Evolutionary conservation across 441 rosid species (phyloP).

Genomic region (Eutrema salsugineum): DNA sequence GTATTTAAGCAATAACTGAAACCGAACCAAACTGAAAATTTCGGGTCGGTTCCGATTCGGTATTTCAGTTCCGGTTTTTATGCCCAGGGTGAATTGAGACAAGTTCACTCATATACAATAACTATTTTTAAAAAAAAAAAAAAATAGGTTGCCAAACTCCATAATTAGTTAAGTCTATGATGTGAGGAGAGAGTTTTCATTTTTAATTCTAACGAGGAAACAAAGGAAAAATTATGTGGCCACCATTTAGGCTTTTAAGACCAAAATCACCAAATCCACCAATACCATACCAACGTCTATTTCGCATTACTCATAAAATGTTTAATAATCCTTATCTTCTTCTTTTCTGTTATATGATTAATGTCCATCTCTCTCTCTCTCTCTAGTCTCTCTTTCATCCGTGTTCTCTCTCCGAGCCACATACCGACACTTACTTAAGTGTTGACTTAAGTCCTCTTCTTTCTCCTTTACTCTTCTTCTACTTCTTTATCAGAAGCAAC

Average conservation of each 20-base stretch:
- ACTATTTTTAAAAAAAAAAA: too few species aligned
- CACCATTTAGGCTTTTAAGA: conserved; percentile 4
- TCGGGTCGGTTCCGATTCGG: too few species aligned
- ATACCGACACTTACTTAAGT: conserved; percentile 11
- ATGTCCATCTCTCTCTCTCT: conserved; percentile 19
- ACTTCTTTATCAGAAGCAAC: conserved; percentile 41
- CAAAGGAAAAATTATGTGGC: not conserved
- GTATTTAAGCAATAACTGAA: too few species aligned
- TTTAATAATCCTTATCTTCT: conserved; percentile 12
- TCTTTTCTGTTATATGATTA: conserved; percentile 16
- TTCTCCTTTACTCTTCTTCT: not conserved
- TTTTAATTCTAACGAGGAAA: not conserved
- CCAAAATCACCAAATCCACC: not conserved
- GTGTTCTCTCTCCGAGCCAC: conserved; percentile 15
- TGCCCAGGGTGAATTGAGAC: too few species aligned
- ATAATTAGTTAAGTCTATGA: conserved; percentile 2
- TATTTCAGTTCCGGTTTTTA: too few species aligned
- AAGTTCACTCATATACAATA: too few species aligned
- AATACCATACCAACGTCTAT: not conserved
- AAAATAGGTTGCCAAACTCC: too few species aligned
- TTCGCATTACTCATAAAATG: not conserved
- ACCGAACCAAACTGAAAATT: too few species aligned
- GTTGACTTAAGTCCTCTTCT: not conserved
- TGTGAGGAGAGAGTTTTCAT: not conserved
- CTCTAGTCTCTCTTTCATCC: not conserved